These are phyloP conservation scores for Talaromyces verruculosus DNA, from an alignment of 2,329 filamentous ascomycete genomes.

Conservation along the genomic window DNA sequence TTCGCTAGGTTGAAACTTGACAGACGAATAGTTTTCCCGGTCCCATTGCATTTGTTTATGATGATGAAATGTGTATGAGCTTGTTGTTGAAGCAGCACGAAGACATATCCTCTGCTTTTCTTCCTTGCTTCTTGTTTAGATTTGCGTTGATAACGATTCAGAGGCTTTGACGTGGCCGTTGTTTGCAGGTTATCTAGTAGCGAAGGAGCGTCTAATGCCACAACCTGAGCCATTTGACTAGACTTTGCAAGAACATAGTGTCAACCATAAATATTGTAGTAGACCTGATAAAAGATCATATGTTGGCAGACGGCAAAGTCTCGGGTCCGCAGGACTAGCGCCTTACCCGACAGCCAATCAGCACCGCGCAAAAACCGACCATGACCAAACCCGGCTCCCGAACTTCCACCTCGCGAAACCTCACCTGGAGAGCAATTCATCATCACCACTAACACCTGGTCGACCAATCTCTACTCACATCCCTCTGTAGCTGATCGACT, in stretches of 20 bases:
- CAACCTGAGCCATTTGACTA: not conserved
- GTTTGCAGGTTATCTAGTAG: not conserved
- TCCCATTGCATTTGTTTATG: not conserved
- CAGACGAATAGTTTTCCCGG: not conserved
- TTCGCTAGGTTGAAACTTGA: not conserved
- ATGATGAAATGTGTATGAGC: slow-evolving; percentile 9
- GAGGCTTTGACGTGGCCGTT: not conserved
- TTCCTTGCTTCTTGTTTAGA: not conserved
- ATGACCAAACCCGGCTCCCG: slow-evolving; percentile 33
- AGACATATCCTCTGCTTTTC: slow-evolving; percentile 1
- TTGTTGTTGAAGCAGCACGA: slow-evolving; percentile 4
- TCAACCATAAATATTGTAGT: not conserved
- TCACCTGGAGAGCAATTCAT: slow-evolving; percentile 20
- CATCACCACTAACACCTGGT: slow-evolving; percentile 30
- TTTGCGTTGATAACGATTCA: not conserved
- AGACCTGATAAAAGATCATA: not conserved
- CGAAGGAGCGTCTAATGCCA: not conserved
- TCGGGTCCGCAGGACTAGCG: slow-evolving; percentile 21
- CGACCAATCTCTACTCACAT: slow-evolving; percentile 21
- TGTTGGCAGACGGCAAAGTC: slow-evolving; percentile 17
- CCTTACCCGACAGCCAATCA: slow-evolving; percentile 34
- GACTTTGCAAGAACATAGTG: not conserved
- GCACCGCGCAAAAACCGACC: slow-evolving; percentile 30
- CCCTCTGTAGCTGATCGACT: slow-evolving; percentile 1
- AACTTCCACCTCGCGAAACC: slow-evolving; percentile 44